These are phyloP conservation scores for Trichoderma sp. DNA, from an alignment of 2,329 filamentous ascomycete species.

Conservation along the genomic window DNA sequence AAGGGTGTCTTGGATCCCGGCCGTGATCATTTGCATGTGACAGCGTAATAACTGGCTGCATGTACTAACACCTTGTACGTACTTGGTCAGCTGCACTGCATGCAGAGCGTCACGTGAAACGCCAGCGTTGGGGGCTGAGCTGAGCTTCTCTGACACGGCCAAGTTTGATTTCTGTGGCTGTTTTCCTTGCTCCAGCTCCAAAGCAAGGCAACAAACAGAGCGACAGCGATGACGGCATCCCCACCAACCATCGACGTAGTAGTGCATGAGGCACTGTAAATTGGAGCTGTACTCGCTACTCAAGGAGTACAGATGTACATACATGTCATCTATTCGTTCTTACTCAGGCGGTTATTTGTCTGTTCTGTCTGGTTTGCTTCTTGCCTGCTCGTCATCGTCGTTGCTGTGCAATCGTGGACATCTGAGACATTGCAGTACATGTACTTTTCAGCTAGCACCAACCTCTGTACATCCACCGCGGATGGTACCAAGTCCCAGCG, in stretches of 20 bases:
- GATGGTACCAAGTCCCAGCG: background rate
- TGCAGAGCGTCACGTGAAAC: background rate
- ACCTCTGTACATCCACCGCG: background rate
- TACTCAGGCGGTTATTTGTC: no score
- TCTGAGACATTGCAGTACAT: no score
- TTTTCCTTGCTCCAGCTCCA: background rate
- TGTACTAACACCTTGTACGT: no score
- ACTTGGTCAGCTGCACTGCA: background rate
- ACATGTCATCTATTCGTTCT: no score
- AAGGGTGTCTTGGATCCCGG: background rate
- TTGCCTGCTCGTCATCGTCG: no score
- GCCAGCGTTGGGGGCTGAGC: background rate
- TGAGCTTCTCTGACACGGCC: background rate
- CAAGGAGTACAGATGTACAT: no score
- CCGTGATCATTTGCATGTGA: constrained; percentile 13
- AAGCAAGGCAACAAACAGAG: background rate
- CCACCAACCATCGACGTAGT: background rate
- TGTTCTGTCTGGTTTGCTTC: no score
- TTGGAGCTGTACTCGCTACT: no score
- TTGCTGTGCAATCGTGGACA: no score
- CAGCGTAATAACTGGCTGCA: no score
- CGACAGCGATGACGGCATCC: constrained; percentile 5
- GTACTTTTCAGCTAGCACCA: background rate
- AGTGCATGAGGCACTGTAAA: no score
- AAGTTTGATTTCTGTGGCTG: background rate